These are phyloP conservation scores for Hymenoscyphus infarciens DNA, from an alignment of 2,329 filamentous ascomycete species.

Conservation along the genomic window DNA sequence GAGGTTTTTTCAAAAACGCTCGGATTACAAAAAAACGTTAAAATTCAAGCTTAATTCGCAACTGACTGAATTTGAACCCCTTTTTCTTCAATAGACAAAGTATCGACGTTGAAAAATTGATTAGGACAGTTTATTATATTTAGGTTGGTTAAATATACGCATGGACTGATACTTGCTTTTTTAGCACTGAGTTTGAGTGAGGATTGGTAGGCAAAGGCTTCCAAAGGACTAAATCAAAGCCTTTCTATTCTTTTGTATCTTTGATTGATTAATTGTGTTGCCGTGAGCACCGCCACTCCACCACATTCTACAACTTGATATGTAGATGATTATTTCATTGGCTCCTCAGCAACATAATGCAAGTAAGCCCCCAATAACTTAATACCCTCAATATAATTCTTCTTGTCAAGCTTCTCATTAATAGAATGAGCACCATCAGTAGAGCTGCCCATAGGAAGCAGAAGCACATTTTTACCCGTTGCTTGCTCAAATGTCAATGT, in stretches of 20 bases:
- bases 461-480: slow-evolving; percentile 93
- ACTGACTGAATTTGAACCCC: not conserved
- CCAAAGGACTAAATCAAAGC: too few relatives aligned
- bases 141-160: too few relatives aligned
- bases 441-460: slow-evolving; percentile 95
- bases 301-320: not conserved
- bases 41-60: too few relatives aligned
- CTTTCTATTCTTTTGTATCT: not conserved
- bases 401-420: slow-evolving; percentile 96
- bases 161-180: too few relatives aligned
- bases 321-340: slow-evolving; percentile 40
- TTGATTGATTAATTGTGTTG: not conserved
- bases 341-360: slow-evolving; percentile 93
- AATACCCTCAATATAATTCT: slow-evolving; percentile 97
- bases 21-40: too few relatives aligned
- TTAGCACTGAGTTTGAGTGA: too few relatives aligned
- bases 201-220: too few relatives aligned
- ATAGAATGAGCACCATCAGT: slow-evolving; percentile 96
- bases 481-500: slow-evolving; percentile 97
- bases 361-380: slow-evolving; percentile 94
- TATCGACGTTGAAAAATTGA: too few relatives aligned
- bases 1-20: too few relatives aligned
- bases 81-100: too few relatives aligned
- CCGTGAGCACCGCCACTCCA: not conserved
- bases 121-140: too few relatives aligned